phyloP scores from a whole-genome alignment of 768 basidiomycete genomes.

The Suillus ampliporus region DNA sequence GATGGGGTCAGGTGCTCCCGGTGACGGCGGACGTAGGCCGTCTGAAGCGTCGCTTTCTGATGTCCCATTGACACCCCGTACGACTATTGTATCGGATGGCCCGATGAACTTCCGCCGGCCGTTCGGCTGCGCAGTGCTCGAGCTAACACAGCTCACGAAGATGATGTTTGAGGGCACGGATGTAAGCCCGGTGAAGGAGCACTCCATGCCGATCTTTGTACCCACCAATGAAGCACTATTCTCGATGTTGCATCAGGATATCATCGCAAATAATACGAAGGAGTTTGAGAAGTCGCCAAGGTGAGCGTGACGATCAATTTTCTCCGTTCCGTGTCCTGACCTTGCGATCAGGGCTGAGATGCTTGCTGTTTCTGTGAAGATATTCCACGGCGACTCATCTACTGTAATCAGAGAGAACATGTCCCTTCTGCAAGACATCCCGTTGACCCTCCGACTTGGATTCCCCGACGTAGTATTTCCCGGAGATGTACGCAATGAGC shows the following conservation, averaged over 20 bases:
- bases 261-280: constrained; percentile 77
- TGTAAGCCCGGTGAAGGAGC: constrained; percentile 69
- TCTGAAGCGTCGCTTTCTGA: constrained; percentile 55
- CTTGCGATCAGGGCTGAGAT: constrained; percentile 71
- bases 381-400: constrained; percentile 82
- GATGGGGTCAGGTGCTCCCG: constrained; percentile 51
- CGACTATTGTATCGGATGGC: constrained; percentile 38
- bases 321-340: constrained; percentile 7
- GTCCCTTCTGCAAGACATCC: constrained; percentile 78
- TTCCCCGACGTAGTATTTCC: constrained; percentile 98
- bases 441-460: constrained; percentile 84
- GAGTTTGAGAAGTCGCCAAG: constrained; percentile 85
- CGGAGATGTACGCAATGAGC: constrained; percentile 88
- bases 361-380: constrained; percentile 82
- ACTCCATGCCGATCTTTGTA: constrained; percentile 86
- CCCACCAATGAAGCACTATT: constrained; percentile 85
- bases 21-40: constrained; percentile 54
- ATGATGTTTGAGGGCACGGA: constrained; percentile 70
- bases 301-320: constrained; percentile 47
- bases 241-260: constrained; percentile 94
- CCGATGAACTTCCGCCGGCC: constrained; percentile 74
- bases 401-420: constrained; percentile 85
- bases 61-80: constrained; percentile 29
- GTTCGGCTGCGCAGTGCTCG: constrained; percentile 94
- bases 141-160: constrained; percentile 75